Evolutionary conservation across 2,329 filamentous ascomycete species (phyloP).

Genomic region (Phaeosphaeria sp.): DNA sequence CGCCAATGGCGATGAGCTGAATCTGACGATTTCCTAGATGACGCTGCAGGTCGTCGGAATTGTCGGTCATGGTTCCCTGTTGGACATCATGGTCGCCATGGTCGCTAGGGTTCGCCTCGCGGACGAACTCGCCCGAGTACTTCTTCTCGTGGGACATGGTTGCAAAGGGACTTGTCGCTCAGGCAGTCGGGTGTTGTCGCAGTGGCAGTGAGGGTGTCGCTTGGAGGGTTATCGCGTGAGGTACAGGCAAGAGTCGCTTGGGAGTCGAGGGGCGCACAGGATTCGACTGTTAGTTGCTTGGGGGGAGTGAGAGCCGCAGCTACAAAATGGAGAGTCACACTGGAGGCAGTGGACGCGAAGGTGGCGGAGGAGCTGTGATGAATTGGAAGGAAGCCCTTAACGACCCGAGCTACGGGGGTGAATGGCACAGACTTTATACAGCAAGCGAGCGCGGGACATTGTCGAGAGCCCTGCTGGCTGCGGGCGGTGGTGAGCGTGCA

Average conservation of each 20-base stretch:
- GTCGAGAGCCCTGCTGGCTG: constrained; percentile 24
- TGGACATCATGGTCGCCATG: constrained; percentile 36
- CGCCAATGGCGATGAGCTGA: constrained; percentile 51
- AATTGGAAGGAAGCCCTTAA: constrained; percentile 23
- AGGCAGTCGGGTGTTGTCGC: constrained; percentile 24
- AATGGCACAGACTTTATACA: constrained; percentile 35
- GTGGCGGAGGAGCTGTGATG: constrained; percentile 15
- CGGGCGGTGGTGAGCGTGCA: constrained; percentile 31
- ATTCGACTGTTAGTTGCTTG: constrained; percentile 19
- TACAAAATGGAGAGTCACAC: constrained; percentile 29
- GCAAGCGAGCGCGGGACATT: constrained; percentile 27
- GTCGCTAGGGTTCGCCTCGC: constrained; percentile 28
- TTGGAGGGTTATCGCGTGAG: constrained; percentile 15
- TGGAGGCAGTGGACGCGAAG: constrained; percentile 26
- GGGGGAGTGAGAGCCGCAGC: constrained; percentile 24
- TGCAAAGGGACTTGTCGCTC: constrained; percentile 26
- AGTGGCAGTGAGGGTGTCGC: constrained; percentile 20
- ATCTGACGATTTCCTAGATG: constrained; percentile 50
- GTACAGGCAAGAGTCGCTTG: constrained; percentile 16
- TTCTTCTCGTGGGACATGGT: constrained; percentile 42
- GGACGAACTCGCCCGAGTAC: constrained; percentile 39
- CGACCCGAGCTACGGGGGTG: constrained; percentile 9
- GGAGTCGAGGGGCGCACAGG: constrained; percentile 15
- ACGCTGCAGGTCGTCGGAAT: constrained; percentile 47
- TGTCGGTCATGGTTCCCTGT: constrained; percentile 38